These are phyloP conservation scores for Colletotrichum zoysiae DNA, from an alignment of 2,329 filamentous ascomycete species.

Conservation along the genomic window DNA sequence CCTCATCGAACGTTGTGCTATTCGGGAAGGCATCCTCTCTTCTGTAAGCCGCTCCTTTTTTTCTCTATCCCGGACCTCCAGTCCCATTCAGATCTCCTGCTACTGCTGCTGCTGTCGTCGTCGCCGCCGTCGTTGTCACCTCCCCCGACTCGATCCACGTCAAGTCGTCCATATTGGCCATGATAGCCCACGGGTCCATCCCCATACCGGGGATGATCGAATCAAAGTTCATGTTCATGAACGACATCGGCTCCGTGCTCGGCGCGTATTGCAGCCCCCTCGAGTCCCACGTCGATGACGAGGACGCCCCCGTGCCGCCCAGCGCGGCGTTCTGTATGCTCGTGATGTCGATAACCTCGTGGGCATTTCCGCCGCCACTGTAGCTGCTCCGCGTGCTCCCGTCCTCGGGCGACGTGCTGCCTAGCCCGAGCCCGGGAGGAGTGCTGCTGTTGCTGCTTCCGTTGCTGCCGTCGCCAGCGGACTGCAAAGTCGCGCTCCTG, in stretches of 20 bases:
- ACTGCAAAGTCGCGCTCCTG: slow-evolving; percentile 34
- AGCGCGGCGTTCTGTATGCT: slow-evolving; percentile 29
- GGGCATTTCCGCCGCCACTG: not conserved
- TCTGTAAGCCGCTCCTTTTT: not conserved
- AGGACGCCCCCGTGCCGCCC: not conserved
- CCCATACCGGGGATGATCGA: slow-evolving; percentile 14
- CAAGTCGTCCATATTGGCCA: slow-evolving; percentile 32
- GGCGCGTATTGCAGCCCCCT: slow-evolving; percentile 36
- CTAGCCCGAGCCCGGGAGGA: slow-evolving; percentile 8
- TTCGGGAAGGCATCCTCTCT: not conserved
- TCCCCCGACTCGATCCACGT: slow-evolving; percentile 22
- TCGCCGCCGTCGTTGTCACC: not conserved
- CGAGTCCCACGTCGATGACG: slow-evolving; percentile 32
- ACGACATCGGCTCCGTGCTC: slow-evolving; percentile 31
- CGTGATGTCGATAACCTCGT: slow-evolving; percentile 34
- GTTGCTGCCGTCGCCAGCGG: slow-evolving; percentile 8
- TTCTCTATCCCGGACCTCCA: slow-evolving; percentile 5
- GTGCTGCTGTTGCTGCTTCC: slow-evolving; percentile 10
- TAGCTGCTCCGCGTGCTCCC: not conserved
- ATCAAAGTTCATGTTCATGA: slow-evolving; percentile 19
- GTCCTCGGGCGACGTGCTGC: slow-evolving; percentile 18
- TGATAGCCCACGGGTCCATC: slow-evolving; percentile 37
- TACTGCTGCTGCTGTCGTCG: not conserved
- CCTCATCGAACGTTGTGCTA: not conserved
- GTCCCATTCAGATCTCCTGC: not conserved